Evolutionary conservation across 352 stramenopile species (phyloP), one percentile per base, ranked within the genome.

Genomic region (Thalassiosira mediterranea): DNA sequence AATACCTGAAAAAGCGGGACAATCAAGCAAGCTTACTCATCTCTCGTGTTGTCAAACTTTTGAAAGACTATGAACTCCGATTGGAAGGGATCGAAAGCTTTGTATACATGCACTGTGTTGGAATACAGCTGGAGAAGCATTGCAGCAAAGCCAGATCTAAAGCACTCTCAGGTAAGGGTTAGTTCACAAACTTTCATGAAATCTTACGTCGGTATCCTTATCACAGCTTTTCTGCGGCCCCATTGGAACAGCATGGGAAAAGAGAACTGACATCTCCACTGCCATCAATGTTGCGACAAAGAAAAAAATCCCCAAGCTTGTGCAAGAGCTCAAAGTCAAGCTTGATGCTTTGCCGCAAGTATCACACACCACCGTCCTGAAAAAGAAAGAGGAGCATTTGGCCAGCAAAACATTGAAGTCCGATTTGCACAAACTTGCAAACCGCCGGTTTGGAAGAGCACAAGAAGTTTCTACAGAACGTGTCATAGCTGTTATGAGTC

Each of bases 91-190:
- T 90, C 46, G 87, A 92, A 74, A 85, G 76, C 21, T 90, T 88
- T 76, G 81, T 92, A 0, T 92, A 88, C 57, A 92, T 92, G 87
- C 76, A 90, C 59, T 88, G 82, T 70, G 87, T 92, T 44, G 87
- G 81, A 13, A 88, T 89, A 47, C 75, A 90, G 44, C 58, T 92
- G 7, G 87, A 92, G 67, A 92, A 89, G 32, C 74, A 90, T 52
- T 92, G 83, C 48, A 88, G 67, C 21, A 76, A 85, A 61, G 37
- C 63, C 15, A 72, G 87, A 25, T 67, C 87, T 15, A 77, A 87
- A 26, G 73, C 84, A 21, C 57, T 92, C 26, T 80, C 75, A 19
- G 76, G 76, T 84, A 62, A 73, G 75, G 29, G 54, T 54, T 4
- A 62, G 13, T 52, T 5, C 34, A n/a, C n/a, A n/a, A n/a, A n/a